These are phyloP conservation scores for Amylocystis lapponica DNA, from an alignment of 768 basidiomycete species.

Conservation along the genomic window DNA sequence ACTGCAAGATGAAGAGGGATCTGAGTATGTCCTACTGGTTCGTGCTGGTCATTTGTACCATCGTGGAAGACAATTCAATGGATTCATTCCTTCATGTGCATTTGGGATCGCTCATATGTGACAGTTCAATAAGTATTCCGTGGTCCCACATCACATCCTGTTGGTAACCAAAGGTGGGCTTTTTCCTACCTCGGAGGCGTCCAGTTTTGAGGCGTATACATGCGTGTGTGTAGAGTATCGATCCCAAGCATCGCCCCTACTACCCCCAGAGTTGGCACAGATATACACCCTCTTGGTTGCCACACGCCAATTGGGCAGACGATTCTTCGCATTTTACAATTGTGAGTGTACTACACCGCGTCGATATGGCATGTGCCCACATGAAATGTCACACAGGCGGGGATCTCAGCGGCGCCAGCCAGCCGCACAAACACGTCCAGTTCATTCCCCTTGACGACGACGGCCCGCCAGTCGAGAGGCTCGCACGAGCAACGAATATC, in stretches of 20 bases:
- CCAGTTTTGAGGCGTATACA: background rate
- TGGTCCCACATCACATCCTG: constrained; percentile 83
- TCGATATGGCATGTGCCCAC: background rate
- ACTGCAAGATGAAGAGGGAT: constrained; percentile 51
- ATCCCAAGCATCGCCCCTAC: constrained; percentile 74
- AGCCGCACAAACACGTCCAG: constrained; percentile 89
- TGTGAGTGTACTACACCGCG: constrained; percentile 40
- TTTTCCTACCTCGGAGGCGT: background rate
- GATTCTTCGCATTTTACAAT: constrained; percentile 85
- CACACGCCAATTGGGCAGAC: constrained; percentile 52
- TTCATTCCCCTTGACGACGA: constrained; percentile 61
- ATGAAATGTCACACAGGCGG: constrained; percentile 46
- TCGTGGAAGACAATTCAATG: background rate
- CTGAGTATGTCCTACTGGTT: constrained; percentile 68
- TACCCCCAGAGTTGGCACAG: constrained; percentile 73
- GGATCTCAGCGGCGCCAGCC: constrained; percentile 78
- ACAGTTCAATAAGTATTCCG: constrained; percentile 83
- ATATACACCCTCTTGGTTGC: constrained; percentile 70
- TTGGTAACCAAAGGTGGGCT: constrained; percentile 76
- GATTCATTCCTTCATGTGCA: background rate
- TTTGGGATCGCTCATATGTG: background rate
- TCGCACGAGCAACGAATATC: constrained; percentile 52
- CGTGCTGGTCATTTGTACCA: constrained; percentile 15
- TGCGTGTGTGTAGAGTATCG: constrained; percentile 47
- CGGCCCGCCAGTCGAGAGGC: constrained; percentile 72